Conservation (phyloP, 495 filamentous ascomycete species). For the Cercophora sp. region DNA sequence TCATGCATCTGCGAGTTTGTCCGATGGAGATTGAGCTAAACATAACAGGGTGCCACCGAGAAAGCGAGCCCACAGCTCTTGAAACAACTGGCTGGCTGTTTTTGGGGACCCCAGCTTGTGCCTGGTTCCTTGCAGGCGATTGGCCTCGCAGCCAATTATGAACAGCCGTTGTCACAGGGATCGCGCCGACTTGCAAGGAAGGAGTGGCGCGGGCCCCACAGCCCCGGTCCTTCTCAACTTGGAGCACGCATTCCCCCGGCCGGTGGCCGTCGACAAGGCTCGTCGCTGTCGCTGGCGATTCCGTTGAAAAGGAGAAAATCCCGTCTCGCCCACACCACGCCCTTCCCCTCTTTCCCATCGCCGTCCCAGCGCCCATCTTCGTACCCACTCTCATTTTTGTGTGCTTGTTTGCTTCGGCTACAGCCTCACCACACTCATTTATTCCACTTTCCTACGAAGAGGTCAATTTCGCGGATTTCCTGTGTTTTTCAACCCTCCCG, state of each 20-base stretch:
- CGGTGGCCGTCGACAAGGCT: no score
- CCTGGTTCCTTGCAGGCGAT: conserved; percentile 19
- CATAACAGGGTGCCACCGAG: background rate
- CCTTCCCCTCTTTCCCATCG: conserved; percentile 18
- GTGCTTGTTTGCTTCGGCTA: conserved; percentile 24
- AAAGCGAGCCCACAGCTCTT: background rate
- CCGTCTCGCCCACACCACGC: conserved; percentile 17
- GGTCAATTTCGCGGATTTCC: background rate
- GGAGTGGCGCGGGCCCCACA: background rate
- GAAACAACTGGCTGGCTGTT: conserved; percentile 19
- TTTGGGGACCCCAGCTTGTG: conserved; percentile 2
- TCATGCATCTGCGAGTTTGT: background rate
- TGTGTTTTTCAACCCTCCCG: conserved; percentile 8
- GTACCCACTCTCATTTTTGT: conserved; percentile 31
- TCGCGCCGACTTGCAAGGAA: conserved; percentile 2
- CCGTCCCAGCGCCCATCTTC: conserved; percentile 18
- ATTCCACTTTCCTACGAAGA: conserved; percentile 7
- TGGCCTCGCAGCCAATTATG: conserved; percentile 13
- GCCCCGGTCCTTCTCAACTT: no score
- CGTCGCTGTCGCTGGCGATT: no score
- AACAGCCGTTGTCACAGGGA: background rate
- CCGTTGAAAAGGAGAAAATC: conserved; percentile 24
- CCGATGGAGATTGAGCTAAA: conserved; percentile 3
- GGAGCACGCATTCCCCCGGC: background rate
- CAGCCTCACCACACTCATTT: conserved; percentile 34